phyloP scores from a whole-genome alignment of 1,139 yeast genomes.

The Kodamaea arcana region DNA sequence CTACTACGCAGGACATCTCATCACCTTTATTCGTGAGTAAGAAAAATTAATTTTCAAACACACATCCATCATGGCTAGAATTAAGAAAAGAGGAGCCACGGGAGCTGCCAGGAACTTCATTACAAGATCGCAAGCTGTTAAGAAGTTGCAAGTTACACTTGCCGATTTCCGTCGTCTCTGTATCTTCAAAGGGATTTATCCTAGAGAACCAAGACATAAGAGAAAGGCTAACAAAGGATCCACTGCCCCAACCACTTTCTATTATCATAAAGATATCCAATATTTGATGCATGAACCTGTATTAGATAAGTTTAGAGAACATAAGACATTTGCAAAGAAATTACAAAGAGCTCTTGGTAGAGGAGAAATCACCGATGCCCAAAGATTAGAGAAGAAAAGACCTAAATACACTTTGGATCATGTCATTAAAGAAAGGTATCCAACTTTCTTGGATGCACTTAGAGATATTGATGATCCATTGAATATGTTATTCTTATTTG shows the following conservation, averaged over 20 bases:
- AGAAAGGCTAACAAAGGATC: constrained; percentile 98
- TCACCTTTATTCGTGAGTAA: too few relatives aligned
- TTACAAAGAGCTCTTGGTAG: constrained; percentile 86
- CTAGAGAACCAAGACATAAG: constrained; percentile 94
- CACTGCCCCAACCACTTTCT: constrained; percentile 83
- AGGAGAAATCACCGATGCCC: constrained; percentile 88
- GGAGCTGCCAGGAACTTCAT: constrained; percentile 93
- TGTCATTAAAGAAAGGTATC: constrained; percentile 91
- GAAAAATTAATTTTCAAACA: constrained; percentile 1
- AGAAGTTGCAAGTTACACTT: constrained; percentile 84
- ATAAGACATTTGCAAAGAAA: constrained; percentile 89
- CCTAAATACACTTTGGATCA: constrained; percentile 86
- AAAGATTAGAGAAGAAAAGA: constrained; percentile 73
- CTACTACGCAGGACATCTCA: too few relatives aligned
- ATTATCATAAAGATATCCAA: constrained; percentile 90
- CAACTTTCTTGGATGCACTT: constrained; percentile 86
- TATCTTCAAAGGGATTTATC: constrained; percentile 93
- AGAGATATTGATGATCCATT: constrained; percentile 94
- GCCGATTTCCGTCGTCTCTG: constrained; percentile 98
- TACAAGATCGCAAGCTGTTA: constrained; percentile 93
- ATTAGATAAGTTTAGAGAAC: constrained; percentile 86
- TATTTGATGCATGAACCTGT: constrained; percentile 95
- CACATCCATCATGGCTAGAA: constrained; percentile 23
- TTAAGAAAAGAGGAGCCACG: constrained; percentile 76
- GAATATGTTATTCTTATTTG: constrained; percentile 89